Conservation (phyloP, 1,139 yeast species). For the Taiozyma sp. region DNA sequence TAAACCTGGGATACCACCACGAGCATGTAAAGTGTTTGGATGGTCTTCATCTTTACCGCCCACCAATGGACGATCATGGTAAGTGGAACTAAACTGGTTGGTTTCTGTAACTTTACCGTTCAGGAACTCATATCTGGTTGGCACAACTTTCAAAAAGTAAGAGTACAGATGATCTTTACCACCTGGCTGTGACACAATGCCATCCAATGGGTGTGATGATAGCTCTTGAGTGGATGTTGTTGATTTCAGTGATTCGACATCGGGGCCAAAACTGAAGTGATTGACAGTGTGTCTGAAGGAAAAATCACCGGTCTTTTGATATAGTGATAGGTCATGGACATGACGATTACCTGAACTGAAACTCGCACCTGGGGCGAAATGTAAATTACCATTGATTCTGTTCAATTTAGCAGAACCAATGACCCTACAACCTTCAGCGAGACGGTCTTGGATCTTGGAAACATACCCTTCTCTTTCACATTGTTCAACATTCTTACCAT, state of each 20-base stretch:
- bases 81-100: slow-evolving; percentile 88
- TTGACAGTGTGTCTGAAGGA: slow-evolving; percentile 65
- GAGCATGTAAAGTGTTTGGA: slow-evolving; percentile 77
- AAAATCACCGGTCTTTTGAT: slow-evolving; percentile 52
- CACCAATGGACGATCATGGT: slow-evolving; percentile 74
- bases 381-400: slow-evolving; percentile 86
- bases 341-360: slow-evolving; percentile 54
- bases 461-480: slow-evolving; percentile 91
- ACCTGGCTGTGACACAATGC: slow-evolving; percentile 35
- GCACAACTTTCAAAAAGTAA: slow-evolving; percentile 85
- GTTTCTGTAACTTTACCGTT: slow-evolving; percentile 60
- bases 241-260: slow-evolving; percentile 29
- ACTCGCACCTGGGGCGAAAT: slow-evolving; percentile 88
- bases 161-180: slow-evolving; percentile 63
- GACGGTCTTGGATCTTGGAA: slow-evolving; percentile 46
- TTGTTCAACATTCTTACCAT: slow-evolving; percentile 81
- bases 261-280: slow-evolving; percentile 81
- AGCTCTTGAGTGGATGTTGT: slow-evolving; percentile 18
- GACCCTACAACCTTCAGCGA: slow-evolving; percentile 84
- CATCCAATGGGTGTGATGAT: slow-evolving; percentile 75
- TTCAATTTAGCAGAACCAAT: slow-evolving; percentile 76
- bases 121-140: slow-evolving; percentile 77
- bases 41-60: slow-evolving; percentile 94
- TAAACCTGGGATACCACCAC: slow-evolving; percentile 91
- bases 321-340: slow-evolving; percentile 80